Base-by-base conservation (phyloP, 768 basidiomycete species). In the Trametes meyenii region DNA sequence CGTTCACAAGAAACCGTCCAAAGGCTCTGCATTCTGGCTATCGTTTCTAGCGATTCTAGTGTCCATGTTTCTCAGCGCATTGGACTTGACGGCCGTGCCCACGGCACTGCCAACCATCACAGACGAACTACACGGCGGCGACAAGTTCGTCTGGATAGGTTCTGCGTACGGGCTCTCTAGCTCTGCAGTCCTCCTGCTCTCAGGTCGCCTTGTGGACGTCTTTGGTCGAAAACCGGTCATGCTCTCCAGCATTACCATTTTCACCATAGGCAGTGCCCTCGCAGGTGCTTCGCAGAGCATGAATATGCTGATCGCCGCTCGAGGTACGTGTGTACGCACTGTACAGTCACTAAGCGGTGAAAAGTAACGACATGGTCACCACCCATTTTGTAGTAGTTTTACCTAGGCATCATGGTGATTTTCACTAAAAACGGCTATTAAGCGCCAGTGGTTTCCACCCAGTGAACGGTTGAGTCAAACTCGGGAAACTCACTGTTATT, bases 61-160 rank as follows among this genome's bases (percentile, higher is more conserved):
- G 33, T 57, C 64, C 17, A 63, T 57, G 0, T 67, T 69, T 39
- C 66, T 70, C 55, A 75, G 71, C 35, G 69, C 66, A 1, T 60
- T 65, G 12, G 63, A 65, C 45, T 17, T 62, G 38, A 73, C 70
- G 7, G 71, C 73, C 38, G 72, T 79, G 16, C 70, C 76, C 8
- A 81, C 77, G 0, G 79, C 78, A 5, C 73, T 79, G 1, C 80
- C 80, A 0, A 77, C 77, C 7, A 81, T 82, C 39, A 71, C 75
- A 7, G 60, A 72, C 35, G 72, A 74, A 8, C 69, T 83, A 2
- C 52, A 77, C 17, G 75, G 75, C 10, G 66, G 66, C 0, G 66
- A 66, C 40, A 69, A 79, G 26, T 82, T 78, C 54, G 63, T 75
- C 1, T 84, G 83, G 83, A 72, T 83, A 19, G 80, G 76, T 1